Evolutionary conservation across 371 early-diverging fungal genomes (phyloP).

Genomic region (Mortierella polycephala): DNA sequence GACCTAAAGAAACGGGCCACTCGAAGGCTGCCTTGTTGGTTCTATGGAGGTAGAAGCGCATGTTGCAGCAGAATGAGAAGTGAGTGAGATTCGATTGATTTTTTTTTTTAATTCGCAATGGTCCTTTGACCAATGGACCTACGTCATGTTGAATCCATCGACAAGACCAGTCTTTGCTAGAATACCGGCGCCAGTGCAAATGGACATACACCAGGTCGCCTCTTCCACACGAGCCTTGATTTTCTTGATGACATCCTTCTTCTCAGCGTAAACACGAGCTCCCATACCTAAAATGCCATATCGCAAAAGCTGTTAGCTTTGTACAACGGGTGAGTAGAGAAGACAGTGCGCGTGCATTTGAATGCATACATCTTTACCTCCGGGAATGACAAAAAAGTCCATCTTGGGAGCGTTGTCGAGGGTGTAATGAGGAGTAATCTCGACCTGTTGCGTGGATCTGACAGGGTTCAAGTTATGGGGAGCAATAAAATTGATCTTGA

Average conservation of each 20-base stretch:
- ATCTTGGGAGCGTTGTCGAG: conserved; percentile 25
- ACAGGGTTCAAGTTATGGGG: conserved; percentile 5
- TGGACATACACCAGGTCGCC: conserved; percentile 11
- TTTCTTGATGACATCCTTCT: neutral
- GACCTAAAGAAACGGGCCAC: conserved; percentile 20
- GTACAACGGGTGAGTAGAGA: neutral
- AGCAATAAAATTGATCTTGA: conserved; percentile 13
- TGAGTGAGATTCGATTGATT: too few species aligned
- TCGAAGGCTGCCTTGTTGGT: conserved; percentile 1
- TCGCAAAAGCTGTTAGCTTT: neutral
- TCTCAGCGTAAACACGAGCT: neutral
- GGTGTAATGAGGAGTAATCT: conserved; percentile 18
- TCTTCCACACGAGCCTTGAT: conserved; percentile 4
- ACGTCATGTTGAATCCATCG: conserved; percentile 17
- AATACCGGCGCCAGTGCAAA: conserved; percentile 55
- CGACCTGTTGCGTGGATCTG: conserved; percentile 1
- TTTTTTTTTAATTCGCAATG: neutral
- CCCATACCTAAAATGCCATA: neutral
- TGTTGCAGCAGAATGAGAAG: too few species aligned
- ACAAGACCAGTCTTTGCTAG: conserved; percentile 52
- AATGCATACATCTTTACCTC: neutral
- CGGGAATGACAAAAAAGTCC: conserved; percentile 28
- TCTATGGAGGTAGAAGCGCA: too few species aligned
- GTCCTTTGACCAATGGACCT: conserved; percentile 19
- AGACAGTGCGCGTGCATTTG: too few species aligned